Base-by-base conservation (phyloP, 768 basidiomycete genomes). In the Neoboletus brunneissimus region DNA sequence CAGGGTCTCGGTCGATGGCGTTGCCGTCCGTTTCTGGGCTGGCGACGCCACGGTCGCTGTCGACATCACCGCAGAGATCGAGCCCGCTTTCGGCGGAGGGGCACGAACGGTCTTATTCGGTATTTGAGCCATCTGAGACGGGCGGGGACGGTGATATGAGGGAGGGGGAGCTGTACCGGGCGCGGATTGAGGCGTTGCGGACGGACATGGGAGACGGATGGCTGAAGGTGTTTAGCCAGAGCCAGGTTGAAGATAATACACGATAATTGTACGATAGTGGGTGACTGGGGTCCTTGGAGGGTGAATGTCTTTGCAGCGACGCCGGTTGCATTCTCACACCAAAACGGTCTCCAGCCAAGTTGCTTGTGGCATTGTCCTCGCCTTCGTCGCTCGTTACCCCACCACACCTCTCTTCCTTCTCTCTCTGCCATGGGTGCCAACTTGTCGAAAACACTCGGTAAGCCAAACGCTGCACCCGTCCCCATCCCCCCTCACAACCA, bases 151-250 rank as follows among this genome's bases (percentile, higher is more conserved):
- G 67, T 25, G 75, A 77, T 65, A 69, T 80, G 56, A 64, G 75
- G 61, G 79, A 82, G 59, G 88, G 81, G 25, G 91, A 91, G 55
- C 80, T 84, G 43, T 91, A 89, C 69, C 79, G 93, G 46, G 81
- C 82, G 54, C 80, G 80, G 63, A 88, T 95, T 49, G 93, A 94
- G 76, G 86, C 86, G 18, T 64, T 95, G 69, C 85, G 90, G 70
- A 79, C 83, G 56, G 93, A 95, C 65, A 92, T 94, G 79, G 93
- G 93, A 2, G 93, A 94, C 23, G 85, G 86, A 11, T 95, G 91
- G 91, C 65, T 95, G 65, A 89, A 88, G 70, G 90, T 94, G 34
- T 86, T 89, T 64, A 89, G 83, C 56, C 87, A 89, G 75, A 84
- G 84, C 35, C 79, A 79, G 46, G 59, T 51, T 3, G 61, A 51